Evolutionary conservation across 2,329 filamentous ascomycete genomes (phyloP).

Genomic region (Cyphellophora attinorum): DNA sequence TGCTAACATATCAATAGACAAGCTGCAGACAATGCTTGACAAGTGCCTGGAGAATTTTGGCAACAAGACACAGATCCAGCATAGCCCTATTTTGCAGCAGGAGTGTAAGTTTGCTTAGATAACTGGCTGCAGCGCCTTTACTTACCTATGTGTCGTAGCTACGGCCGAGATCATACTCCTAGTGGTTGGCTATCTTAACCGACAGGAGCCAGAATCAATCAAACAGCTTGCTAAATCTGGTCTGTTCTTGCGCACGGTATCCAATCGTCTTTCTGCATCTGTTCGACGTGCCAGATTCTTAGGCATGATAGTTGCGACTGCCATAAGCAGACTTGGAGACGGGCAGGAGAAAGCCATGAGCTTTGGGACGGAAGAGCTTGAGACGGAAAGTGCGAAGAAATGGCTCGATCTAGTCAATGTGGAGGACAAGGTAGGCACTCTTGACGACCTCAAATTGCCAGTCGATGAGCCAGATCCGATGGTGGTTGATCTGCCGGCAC

Average conservation of each 20-base stretch:
- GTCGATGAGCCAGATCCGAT: conserved; percentile 8
- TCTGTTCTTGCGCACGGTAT: conserved; percentile 66
- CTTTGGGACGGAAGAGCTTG: conserved; percentile 74
- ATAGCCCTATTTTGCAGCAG: conserved; percentile 76
- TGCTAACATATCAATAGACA: conserved; percentile 27
- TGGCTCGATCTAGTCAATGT: conserved; percentile 59
- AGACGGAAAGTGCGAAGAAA: conserved; percentile 62
- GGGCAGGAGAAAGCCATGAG: conserved; percentile 61
- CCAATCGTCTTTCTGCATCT: conserved; percentile 71
- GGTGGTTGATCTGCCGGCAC: conserved; percentile 6
- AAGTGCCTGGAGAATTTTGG: conserved; percentile 67
- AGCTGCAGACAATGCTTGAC: conserved; percentile 51
- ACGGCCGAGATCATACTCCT: conserved; percentile 73
- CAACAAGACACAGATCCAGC: conserved; percentile 76
- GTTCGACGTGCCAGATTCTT: conserved; percentile 69
- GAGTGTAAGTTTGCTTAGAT: conserved; percentile 51
- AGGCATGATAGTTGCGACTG: conserved; percentile 79
- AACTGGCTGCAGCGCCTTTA: conserved; percentile 12
- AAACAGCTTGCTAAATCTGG: conserved; percentile 61
- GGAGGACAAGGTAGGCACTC: conserved; percentile 53
- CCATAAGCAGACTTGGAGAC: conserved; percentile 56
- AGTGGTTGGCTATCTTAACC: conserved; percentile 64
- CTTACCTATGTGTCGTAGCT: conserved; percentile 31
- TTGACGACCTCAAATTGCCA: conserved; percentile 37
- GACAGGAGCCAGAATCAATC: conserved; percentile 56